A percentile compares a stretch with the other conserved stretches of the same genome.
Evolutionary conservation across 1,284 basidiomycete genomes (phyloP).

Genomic region (Thelephora terrestris): DNA sequence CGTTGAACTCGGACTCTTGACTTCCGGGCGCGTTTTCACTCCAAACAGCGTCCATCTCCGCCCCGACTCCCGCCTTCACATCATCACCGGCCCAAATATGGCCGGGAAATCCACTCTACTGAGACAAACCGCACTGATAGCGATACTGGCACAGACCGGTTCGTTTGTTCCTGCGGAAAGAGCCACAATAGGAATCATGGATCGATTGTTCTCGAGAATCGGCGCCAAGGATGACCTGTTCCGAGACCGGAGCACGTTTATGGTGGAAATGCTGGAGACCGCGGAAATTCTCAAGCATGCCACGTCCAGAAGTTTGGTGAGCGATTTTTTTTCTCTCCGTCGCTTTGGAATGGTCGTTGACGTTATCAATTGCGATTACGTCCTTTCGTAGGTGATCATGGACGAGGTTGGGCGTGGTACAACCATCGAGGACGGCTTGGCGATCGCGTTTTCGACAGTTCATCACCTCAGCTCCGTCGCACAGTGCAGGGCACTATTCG

Average conservation of each 20-base stretch:
- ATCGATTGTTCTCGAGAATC: constrained; percentile 88
- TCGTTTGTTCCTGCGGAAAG: constrained; percentile 85
- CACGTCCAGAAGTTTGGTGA: constrained; percentile 69
- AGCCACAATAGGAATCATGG: constrained; percentile 79
- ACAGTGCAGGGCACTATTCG: constrained; percentile 79
- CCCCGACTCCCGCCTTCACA: constrained; percentile 50
- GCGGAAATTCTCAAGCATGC: constrained; percentile 77
- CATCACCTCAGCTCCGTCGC: constrained; percentile 74
- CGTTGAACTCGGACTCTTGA: constrained; percentile 82
- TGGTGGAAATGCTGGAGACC: constrained; percentile 87
- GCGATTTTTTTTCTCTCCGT: constrained; percentile 15
- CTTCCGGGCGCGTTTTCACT: constrained; percentile 67
- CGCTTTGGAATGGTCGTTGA: background rate
- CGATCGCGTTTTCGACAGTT: constrained; percentile 87
- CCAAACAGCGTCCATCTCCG: constrained; percentile 71
- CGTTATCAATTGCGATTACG: background rate
- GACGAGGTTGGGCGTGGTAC: constrained; percentile 97
- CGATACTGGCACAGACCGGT: constrained; percentile 88
- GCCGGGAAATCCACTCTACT: constrained; percentile 90
- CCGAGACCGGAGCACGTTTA: constrained; percentile 88
- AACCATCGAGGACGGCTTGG: constrained; percentile 83
- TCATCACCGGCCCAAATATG: constrained; percentile 97
- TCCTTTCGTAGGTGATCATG: constrained; percentile 74
- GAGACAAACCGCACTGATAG: constrained; percentile 85
- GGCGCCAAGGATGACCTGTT: constrained; percentile 95